Conservation (phyloP, 192 early-diverging fungal genomes). For the Gorgonomyces haynaldii region DNA sequence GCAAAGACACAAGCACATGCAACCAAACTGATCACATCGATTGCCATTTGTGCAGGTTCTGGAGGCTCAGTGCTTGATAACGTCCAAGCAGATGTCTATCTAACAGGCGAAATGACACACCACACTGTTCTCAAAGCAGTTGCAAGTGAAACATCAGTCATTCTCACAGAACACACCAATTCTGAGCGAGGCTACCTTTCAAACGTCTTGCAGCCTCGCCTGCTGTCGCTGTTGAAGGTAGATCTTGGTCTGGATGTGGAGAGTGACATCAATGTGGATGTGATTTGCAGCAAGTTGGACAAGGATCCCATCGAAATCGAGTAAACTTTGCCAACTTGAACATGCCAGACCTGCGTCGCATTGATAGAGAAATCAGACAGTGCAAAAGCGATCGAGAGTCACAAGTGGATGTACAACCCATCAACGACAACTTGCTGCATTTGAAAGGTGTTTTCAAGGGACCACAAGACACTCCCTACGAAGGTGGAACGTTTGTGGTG, state of each 20-base stretch:
- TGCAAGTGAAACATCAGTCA: slow-evolving; percentile 63
- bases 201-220: slow-evolving; percentile 45
- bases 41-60: slow-evolving; percentile 91
- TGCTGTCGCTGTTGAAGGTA: slow-evolving; percentile 42
- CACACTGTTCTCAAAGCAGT: slow-evolving; percentile 83
- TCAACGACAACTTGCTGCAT: slow-evolving; percentile 22
- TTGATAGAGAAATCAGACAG: slow-evolving; percentile 29
- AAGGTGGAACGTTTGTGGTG: slow-evolving; percentile 24
- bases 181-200: slow-evolving; percentile 75
- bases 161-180: slow-evolving; percentile 87
- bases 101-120: slow-evolving; percentile 90
- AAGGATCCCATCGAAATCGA: slow-evolving; percentile 58
- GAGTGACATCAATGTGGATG: neutral
- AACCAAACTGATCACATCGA: slow-evolving; percentile 33
- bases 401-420: slow-evolving; percentile 13
- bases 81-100: slow-evolving; percentile 61
- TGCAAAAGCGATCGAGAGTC: slow-evolving; percentile 17
- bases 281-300: slow-evolving; percentile 56
- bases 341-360: slow-evolving; percentile 15
- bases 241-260: slow-evolving; percentile 31
- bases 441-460: slow-evolving; percentile 27
- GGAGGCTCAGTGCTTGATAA: slow-evolving; percentile 53
- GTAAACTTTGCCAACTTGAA: neutral
- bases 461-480: slow-evolving; percentile 36
- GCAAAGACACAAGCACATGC: neutral